Evolutionary conservation across 169 alveolate species (phyloP).

Genomic region (Toxoplasma gondii): DNA sequence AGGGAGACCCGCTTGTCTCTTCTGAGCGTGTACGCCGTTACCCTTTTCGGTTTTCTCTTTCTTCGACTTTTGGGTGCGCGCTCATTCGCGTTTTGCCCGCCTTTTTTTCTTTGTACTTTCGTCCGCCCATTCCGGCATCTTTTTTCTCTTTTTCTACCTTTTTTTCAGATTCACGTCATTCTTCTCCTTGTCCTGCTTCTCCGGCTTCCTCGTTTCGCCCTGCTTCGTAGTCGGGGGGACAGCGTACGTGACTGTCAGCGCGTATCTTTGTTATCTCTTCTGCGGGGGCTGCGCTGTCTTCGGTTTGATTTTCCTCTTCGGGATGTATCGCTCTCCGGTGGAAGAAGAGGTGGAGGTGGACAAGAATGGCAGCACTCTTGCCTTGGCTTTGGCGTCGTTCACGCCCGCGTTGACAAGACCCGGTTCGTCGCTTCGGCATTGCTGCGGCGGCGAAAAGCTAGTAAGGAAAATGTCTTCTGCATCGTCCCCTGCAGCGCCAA

Average conservation of each 20-base stretch:
- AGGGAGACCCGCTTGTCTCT: too few species aligned
- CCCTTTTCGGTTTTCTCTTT: too few species aligned
- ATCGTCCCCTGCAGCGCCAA: too few species aligned
- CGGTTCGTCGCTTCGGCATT: too few species aligned
- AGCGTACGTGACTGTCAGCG: not conserved
- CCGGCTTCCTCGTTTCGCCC: slow-evolving; percentile 2
- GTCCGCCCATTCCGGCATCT: not conserved
- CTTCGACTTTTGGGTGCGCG: too few species aligned
- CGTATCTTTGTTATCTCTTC: not conserved
- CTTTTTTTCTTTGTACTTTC: not conserved
- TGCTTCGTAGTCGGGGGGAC: slow-evolving; percentile 30
- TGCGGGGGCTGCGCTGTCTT: not conserved
- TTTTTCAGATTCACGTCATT: not conserved
- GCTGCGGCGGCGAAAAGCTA: too few species aligned
- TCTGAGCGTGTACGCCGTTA: too few species aligned
- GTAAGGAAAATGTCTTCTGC: too few species aligned
- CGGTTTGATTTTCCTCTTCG: slow-evolving; percentile 5
- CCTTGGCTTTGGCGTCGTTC: too few species aligned
- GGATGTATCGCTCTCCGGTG: not conserved
- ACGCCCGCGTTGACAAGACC: too few species aligned
- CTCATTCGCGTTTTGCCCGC: not conserved
- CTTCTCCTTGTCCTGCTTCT: slow-evolving; percentile 24
- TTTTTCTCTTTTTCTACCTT: not conserved
- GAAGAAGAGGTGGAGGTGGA: not conserved
- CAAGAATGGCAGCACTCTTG: too few species aligned